Evolutionary conservation across 1,139 yeast species (phyloP).

Genomic region (Zhuliangozyma parablackwelliae): DNA sequence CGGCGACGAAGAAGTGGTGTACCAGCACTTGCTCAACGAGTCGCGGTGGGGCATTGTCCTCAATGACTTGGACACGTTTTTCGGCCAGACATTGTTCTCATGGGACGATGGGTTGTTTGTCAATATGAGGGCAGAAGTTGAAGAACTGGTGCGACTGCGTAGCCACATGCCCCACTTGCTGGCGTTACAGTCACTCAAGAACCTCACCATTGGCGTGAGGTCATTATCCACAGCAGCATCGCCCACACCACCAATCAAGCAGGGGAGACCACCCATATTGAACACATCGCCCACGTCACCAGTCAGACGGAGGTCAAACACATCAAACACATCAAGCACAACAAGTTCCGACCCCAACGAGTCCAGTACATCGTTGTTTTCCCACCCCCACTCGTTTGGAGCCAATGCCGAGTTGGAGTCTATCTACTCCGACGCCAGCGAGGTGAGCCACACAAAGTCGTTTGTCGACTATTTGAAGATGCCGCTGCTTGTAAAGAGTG

Average conservation of each 20-base stretch:
- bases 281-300: too few relatives aligned
- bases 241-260: too few relatives aligned
- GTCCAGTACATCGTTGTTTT: conserved; percentile 12
- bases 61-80: conserved; percentile 42
- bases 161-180: too few relatives aligned
- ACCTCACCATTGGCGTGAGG: too few relatives aligned
- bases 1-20: conserved; percentile 56
- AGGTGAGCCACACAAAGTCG: conserved; percentile 15
- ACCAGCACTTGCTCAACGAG: conserved; percentile 58
- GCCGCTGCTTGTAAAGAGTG: conserved; percentile 11
- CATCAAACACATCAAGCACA: conserved; percentile 7
- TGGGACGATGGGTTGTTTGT: conserved; percentile 34
- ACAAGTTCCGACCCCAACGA: conserved; percentile 8
- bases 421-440: conserved; percentile 26
- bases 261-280: too few relatives aligned
- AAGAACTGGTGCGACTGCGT: background rate
- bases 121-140: background rate
- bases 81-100: conserved; percentile 34
- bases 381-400: conserved; percentile 12
- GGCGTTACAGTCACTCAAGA: too few relatives aligned
- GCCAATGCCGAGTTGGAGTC: conserved; percentile 23
- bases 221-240: too few relatives aligned
- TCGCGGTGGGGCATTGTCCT: conserved; percentile 50
- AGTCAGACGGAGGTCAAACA: conserved; percentile 6
- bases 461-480: conserved; percentile 24